A percentile compares a stretch with the other conserved stretches of the same genome.
Evolutionary conservation across 768 basidiomycete species (phyloP).

Genomic region (Suillus americanus): DNA sequence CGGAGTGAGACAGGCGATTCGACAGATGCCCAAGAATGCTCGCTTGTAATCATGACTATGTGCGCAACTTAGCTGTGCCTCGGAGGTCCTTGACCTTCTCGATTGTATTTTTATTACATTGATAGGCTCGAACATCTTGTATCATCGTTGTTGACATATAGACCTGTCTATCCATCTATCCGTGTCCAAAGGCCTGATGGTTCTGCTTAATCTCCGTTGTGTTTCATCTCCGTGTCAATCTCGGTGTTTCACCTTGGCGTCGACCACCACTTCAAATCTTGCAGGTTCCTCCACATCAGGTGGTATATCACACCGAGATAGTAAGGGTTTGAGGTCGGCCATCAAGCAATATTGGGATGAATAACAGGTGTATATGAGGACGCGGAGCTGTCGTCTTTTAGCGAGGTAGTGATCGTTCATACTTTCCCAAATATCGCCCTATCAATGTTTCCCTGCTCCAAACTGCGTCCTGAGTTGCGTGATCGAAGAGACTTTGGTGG

Average conservation of each 20-base stretch:
- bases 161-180: not conserved
- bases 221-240: not conserved
- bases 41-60: constrained; percentile 34
- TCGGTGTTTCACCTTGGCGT: not conserved
- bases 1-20: constrained; percentile 58
- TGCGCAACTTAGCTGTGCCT: not conserved
- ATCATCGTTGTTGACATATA: not conserved
- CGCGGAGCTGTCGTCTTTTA: not conserved
- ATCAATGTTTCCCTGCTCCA: not conserved
- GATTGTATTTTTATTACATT: constrained; percentile 4
- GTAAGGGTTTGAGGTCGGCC: not conserved
- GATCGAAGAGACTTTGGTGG: not conserved
- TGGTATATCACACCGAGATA: not conserved
- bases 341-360: not conserved
- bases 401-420: not conserved
- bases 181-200: not conserved
- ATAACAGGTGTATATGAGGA: not conserved
- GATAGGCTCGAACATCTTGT: not conserved
- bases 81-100: constrained; percentile 1
- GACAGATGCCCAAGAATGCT: constrained; percentile 52
- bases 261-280: not conserved
- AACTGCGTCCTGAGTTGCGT: not conserved
- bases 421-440: not conserved
- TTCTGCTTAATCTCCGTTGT: not conserved
- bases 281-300: not conserved